Evolutionary conservation across 257 asterid species (phyloP), one percentile per base, ranked within the genome.

Genomic region (Lavandula angustifolia): DNA sequence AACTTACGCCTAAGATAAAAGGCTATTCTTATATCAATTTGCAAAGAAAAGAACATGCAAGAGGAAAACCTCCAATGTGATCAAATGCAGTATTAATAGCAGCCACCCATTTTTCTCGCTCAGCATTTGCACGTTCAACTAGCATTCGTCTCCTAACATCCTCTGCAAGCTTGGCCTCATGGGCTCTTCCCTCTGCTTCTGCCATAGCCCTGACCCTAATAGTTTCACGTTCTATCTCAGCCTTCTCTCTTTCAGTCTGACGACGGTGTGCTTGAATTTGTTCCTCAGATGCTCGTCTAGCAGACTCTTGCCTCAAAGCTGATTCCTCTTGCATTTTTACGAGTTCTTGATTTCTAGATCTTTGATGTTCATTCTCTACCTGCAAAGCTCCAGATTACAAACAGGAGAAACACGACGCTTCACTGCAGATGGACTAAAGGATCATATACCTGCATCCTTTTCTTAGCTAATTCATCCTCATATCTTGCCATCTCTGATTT

Each of bases 241-340:
- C 96, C 79, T 80, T 89, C 70, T 85, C 90, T 58, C 81, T 78
- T 79, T 85, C 97, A 50, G 99, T 87, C 69, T 89, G 89, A 55
- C 87, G 89, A 61, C 92, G 95, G 59, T 92, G 99, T 34, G 92
- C 89, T 78, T 92, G 97, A 73, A 92, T 92, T 72, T 92, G 96
- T 67, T 92, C 99, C 76, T 92, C 99, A 18, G 95, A 82, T 34
- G 99, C 99, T 76, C 95, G 78, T 73, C 97, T 85, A 41, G 89
- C 82, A n/a, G 94, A 85, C 78, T 92, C 99, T 78, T 79, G 99
- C 73, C 96, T 84, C 87, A 82, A 76, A 69, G 95, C 42, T 29
- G 99, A 92, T 72, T 89, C 99, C 80, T 92, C 97, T 80, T 92
- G 99, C 95, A 89, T 78, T 79, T 82, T 87, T 11, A 92, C 99